phyloP scores from a whole-genome alignment of 345 rosid genomes.

The Eucalyptus sp. region DNA sequence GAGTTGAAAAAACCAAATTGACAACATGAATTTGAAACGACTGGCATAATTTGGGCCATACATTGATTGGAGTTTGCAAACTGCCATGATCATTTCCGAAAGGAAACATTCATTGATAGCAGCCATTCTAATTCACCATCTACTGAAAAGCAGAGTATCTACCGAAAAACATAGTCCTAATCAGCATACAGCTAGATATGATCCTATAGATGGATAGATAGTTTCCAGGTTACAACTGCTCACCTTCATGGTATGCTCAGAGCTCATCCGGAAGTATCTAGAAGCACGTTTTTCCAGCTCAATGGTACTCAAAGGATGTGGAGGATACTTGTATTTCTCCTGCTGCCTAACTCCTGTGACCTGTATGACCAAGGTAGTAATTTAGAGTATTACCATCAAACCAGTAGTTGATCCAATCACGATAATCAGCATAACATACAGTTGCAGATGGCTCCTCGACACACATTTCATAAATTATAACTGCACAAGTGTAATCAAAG shows the following conservation, averaged over 20 bases:
- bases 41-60: not conserved
- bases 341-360: constrained; percentile 71
- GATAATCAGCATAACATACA: constrained; percentile 30
- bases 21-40: not conserved
- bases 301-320: constrained; percentile 88
- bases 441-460: constrained; percentile 78
- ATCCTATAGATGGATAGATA: not conserved
- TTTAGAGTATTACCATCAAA: not conserved
- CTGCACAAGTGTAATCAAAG: constrained; percentile 75
- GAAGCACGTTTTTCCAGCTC: constrained; percentile 98
- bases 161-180: not conserved
- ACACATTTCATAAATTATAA: constrained; percentile 87
- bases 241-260: constrained; percentile 96
- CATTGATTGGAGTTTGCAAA: not conserved
- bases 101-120: not conserved
- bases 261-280: constrained; percentile 85
- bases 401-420: not conserved
- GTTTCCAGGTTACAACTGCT: not conserved
- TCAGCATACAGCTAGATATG: not conserved
- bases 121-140: not conserved
- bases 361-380: constrained; percentile 13
- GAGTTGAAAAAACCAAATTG: not conserved
- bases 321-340: constrained; percentile 80
- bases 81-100: not conserved
- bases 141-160: not conserved